These are phyloP conservation scores for Sphaerulina vaccinii DNA, from an alignment of 2,329 filamentous ascomycete genomes.

Conservation along the genomic window DNA sequence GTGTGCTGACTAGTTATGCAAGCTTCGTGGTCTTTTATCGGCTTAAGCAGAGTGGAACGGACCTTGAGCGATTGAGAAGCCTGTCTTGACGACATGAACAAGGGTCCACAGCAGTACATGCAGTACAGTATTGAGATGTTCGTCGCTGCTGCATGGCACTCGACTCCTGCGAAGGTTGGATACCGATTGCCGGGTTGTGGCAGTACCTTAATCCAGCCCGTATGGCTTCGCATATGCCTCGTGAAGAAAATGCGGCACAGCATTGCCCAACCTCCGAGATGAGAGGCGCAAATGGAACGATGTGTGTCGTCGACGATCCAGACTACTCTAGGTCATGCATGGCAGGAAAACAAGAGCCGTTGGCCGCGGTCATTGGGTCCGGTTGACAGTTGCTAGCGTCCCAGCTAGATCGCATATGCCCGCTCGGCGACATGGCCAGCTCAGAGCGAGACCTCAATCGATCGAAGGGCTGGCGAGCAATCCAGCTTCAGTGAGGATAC, in stretches of 20 bases:
- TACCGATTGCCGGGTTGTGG: background rate
- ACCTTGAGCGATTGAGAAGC: background rate
- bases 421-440: background rate
- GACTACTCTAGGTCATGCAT: background rate
- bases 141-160: background rate
- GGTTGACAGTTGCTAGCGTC: background rate
- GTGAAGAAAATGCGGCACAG: background rate
- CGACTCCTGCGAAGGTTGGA: background rate
- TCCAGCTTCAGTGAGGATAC: background rate
- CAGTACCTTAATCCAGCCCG: background rate
- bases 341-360: background rate
- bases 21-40: constrained; percentile 4
- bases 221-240: background rate
- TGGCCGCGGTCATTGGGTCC: background rate
- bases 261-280: background rate
- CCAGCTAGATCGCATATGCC: too few relatives aligned
- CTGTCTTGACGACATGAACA: background rate
- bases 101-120: background rate
- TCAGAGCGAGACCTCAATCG: background rate
- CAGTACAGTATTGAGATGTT: background rate
- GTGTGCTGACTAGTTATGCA: constrained; percentile 4
- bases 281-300: background rate
- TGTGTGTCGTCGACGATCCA: background rate
- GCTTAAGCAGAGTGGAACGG: background rate
- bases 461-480: too few relatives aligned